A percentile compares a stretch with the other conserved stretches of the same genome.
Conservation (phyloP, 2,329 filamentous ascomycete species). For the Neofusicoccum sp. region DNA sequence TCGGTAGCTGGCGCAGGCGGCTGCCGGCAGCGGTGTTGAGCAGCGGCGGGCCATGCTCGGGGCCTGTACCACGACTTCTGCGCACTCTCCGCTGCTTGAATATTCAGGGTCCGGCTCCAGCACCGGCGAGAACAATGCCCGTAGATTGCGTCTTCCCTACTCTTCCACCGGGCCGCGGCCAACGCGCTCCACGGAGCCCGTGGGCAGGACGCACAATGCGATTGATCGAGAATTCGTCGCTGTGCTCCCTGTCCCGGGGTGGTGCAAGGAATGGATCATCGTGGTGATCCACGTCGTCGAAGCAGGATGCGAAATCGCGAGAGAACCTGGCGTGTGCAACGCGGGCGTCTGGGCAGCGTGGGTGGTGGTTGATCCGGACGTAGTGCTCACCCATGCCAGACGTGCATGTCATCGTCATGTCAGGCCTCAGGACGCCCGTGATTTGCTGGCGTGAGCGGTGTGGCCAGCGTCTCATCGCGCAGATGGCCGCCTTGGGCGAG, state of each 20-base stretch:
- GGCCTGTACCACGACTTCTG: not conserved
- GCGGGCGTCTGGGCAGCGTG: not conserved
- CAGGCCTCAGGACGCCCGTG: not conserved
- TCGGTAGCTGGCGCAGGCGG: not conserved
- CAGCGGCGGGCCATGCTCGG: not conserved
- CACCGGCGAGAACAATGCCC: not conserved
- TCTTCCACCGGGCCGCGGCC: not conserved
- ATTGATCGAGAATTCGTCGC: not conserved
- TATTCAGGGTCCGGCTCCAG: constrained; percentile 11
- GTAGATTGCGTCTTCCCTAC: not conserved
- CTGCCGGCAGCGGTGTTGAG: not conserved
- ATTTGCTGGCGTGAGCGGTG: constrained; percentile 13
- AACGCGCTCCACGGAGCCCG: not conserved
- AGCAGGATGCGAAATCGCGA: not conserved
- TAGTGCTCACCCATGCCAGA: constrained; percentile 18
- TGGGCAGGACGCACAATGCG: constrained; percentile 10
- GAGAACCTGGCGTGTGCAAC: not conserved
- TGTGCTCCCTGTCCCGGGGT: constrained; percentile 4
- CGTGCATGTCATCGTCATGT: constrained; percentile 7
- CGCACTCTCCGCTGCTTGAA: not conserved
- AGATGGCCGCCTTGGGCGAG: not conserved
- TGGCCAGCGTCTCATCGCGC: not conserved
- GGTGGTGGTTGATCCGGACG: constrained; percentile 18
- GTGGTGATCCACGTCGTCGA: not conserved
- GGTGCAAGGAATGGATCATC: constrained; percentile 10